Conservation (phyloP, 306 rosid species). For the Rosa lucieae region DNA sequence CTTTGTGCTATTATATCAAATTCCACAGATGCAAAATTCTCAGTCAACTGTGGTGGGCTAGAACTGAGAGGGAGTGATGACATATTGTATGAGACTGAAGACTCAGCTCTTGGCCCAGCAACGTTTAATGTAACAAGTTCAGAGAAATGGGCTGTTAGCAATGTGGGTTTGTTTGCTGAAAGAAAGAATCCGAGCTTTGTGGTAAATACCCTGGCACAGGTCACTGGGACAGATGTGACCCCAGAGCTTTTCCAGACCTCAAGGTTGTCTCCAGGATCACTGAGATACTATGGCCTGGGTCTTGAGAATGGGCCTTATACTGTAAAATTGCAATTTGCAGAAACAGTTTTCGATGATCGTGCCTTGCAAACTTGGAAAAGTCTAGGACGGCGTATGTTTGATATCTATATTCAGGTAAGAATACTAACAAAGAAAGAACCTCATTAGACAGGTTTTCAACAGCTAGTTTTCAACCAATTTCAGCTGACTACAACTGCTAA, state of each 20-base stretch:
- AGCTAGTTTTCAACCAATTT: too few relatives aligned
- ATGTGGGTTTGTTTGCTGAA: slow-evolving; percentile 10
- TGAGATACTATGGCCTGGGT: slow-evolving; percentile 51
- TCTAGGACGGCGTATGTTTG: slow-evolving; percentile 41
- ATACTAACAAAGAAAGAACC: not conserved
- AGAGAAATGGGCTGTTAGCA: slow-evolving; percentile 27
- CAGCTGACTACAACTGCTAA: not conserved
- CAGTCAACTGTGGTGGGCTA: too few relatives aligned
- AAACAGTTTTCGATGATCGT: slow-evolving; percentile 29
- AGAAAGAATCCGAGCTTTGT: not conserved
- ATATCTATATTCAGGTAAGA: slow-evolving; percentile 39
- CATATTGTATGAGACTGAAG: slow-evolving; percentile 15
- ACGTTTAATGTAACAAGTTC: not conserved
- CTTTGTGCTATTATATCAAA: too few relatives aligned
- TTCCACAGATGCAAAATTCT: too few relatives aligned
- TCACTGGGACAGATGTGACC: slow-evolving; percentile 14
- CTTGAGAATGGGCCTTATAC: slow-evolving; percentile 52
- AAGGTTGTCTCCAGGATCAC: slow-evolving; percentile 27
- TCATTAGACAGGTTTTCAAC: too few relatives aligned
- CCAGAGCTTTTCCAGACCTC: slow-evolving; percentile 23
- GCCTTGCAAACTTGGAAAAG: slow-evolving; percentile 25
- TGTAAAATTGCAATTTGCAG: slow-evolving; percentile 50
- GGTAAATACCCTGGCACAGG: not conserved
- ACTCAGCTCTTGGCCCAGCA: slow-evolving; percentile 16
- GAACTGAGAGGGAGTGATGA: too few relatives aligned